phyloP scores from a whole-genome alignment of 2,329 filamentous ascomycete genomes.

The Venturia pyrina region DNA sequence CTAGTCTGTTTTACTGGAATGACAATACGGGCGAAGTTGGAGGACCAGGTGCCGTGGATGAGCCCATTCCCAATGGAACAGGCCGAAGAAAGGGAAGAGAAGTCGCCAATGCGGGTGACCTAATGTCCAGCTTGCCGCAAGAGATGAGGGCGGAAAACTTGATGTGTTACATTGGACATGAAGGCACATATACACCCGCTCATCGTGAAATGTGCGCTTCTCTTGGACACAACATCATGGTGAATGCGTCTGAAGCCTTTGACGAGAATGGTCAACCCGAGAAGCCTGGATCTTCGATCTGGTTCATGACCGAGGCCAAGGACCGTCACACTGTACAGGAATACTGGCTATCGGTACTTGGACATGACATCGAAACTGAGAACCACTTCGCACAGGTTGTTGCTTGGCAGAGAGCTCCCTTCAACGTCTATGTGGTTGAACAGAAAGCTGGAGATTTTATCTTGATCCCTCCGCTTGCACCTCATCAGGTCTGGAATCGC shows the following conservation, averaged over 20 bases:
- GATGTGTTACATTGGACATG: conserved; percentile 97
- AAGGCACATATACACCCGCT: conserved; percentile 91
- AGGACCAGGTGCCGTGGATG: conserved; percentile 45
- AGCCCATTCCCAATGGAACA: conserved; percentile 29
- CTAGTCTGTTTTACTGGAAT: conserved; percentile 82
- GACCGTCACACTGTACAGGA: conserved; percentile 85
- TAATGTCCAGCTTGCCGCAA: conserved; percentile 84
- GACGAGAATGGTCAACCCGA: conserved; percentile 58
- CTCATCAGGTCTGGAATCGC: conserved; percentile 97
- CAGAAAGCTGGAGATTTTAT: conserved; percentile 88
- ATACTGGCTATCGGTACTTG: conserved; percentile 85
- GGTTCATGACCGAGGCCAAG: conserved; percentile 98
- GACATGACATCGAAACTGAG: conserved; percentile 94
- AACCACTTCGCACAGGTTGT: conserved; percentile 94
- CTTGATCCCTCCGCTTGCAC: conserved; percentile 81
- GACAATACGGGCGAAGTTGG: conserved; percentile 55
- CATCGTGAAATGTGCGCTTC: conserved; percentile 98
- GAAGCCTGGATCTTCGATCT: conserved; percentile 79
- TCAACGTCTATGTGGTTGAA: conserved; percentile 86
- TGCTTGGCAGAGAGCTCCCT: conserved; percentile 90
- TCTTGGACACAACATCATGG: conserved; percentile 96
- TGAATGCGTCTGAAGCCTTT: conserved; percentile 64
- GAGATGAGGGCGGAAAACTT: conserved; percentile 91
- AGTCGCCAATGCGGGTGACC: conserved; percentile 67
- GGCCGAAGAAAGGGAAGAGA: conserved; percentile 43